Base-by-base conservation (phyloP, 805 yeast genomes). In the Candida takata region DNA sequence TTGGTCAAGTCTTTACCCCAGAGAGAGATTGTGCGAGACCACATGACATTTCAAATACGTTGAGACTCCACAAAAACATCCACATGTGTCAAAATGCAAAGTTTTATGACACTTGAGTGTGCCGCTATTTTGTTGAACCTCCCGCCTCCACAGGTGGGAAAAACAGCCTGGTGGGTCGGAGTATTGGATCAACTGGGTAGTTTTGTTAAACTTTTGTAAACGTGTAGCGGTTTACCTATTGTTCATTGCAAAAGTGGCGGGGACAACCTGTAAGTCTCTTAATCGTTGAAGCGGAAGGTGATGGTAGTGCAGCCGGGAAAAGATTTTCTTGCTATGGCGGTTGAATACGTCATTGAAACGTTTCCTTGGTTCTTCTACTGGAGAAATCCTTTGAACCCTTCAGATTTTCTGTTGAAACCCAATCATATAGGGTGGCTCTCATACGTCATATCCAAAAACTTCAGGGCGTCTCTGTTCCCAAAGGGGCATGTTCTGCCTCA, bases 401-500 rank as follows among this genome's bases (percentile, higher is more conserved):
- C n/a, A n/a, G n/a, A n/a, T n/a, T n/a, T n/a, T n/a, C n/a, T n/a
- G 14, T 24, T 24, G 27, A 24, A 24, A 3, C 14, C 27, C 8
- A 24, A 24, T 13, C n/a, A n/a, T n/a, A 59, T n/a, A n/a, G n/a
- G 21, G 11, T 29, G 26, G 9, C 13, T 6, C 6, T 26, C 30
- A 49, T 13, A 48, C 50, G 1, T 44, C 39, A 29, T 48, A 45
- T 3, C 52, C 53, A 37, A 75, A 70, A 3, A 79, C 70, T 37
- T 74, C 83, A 3, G 73, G 65, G 35, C 92, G 65, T 42, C 92
- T 67, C 53, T 86, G 96, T 1, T 66, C 58, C 74, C 82, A 70
- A 30, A 86, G 58, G 0, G 95, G 95, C 88, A 87, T 80, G 43
- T 78, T 75, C 15, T 50, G 51, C 48, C 96, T 66, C 3, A 83